Conservation (phyloP, 345 rosid species). For the Citrus maxima region DNA sequence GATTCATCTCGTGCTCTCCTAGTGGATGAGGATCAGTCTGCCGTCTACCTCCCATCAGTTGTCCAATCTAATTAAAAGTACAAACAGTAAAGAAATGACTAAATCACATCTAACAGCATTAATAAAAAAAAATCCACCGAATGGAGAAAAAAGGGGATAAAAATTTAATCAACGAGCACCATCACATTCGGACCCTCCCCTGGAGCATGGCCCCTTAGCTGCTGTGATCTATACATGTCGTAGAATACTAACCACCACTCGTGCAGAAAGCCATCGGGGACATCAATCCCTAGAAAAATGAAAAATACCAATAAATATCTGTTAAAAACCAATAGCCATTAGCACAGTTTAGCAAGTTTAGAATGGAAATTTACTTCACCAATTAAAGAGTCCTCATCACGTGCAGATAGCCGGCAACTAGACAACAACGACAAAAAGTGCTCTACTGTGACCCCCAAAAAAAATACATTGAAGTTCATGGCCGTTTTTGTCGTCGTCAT, state of each 20-base stretch:
- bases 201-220: background rate
- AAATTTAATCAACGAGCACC: slow-evolving; percentile 5
- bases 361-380: background rate
- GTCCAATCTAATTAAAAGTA: slow-evolving; percentile 6
- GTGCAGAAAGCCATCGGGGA: slow-evolving; percentile 8
- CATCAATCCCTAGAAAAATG: slow-evolving; percentile 1
- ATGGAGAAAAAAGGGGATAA: background rate
- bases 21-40: slow-evolving; percentile 2
- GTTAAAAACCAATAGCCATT: background rate
- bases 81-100: background rate
- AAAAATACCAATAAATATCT: background rate
- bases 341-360: background rate
- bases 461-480: no score
- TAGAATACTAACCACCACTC: slow-evolving; percentile 17
- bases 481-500: no score
- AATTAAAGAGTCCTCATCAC: background rate
- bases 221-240: background rate
- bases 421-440: no score
- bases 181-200: background rate
- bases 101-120: background rate
- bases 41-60: background rate
- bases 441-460: no score
- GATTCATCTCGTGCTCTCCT: background rate
- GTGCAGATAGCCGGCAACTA: no score
- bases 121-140: background rate